Base-by-base conservation (phyloP, 805 yeast species). In the Candida krabiensis region DNA sequence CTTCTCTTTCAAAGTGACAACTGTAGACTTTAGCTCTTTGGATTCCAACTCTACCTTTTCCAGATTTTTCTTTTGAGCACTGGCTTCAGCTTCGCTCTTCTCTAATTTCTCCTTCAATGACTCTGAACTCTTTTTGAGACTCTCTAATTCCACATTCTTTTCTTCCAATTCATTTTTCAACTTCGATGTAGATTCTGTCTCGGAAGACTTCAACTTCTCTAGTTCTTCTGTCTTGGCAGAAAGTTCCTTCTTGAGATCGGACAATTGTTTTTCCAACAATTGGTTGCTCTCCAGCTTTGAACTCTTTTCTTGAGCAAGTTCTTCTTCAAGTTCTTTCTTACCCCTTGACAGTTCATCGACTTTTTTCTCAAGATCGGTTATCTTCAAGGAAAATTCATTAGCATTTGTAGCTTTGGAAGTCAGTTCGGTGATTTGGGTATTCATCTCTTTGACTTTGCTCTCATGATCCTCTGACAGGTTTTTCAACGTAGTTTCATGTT, bases 381-480 rank as follows among this genome's bases (percentile, higher is more conserved):
- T 21, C 11, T 21, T 21, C 24, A 8, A 11, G 11, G 7, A 8
- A 7, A 17, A 2, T 12, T 19, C 17, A 11, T 21, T 18, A 6
- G 30, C 22, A 26, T 37, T 37, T 5, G 19, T 33, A n/a, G 30
- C 18, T 22, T 27, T 19, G 9, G 12, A 4, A 12, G 22, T n/a
- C 17, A 37, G 29, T 14, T 33, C 41, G 4, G 34, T 34, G 16
- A 45, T 39, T 24, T 46, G 28, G 14, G 31, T 19, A 5, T 38
- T 42, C 28, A 46, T 33, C 9, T 44, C 44, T 5, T 37, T 43
- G 9, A 35, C 29, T 21, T 44, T 48, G 2, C 17, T 21, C 33
- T 33, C 25, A 16, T 51, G 48, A 3, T 52, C 62, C 38, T 75
- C 79, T n/a, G 74, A 50, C 14, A 50, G 47, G 3, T 53, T 61